Conservation (phyloP, 2,329 filamentous ascomycete species). For the Colletotrichum sojae region DNA sequence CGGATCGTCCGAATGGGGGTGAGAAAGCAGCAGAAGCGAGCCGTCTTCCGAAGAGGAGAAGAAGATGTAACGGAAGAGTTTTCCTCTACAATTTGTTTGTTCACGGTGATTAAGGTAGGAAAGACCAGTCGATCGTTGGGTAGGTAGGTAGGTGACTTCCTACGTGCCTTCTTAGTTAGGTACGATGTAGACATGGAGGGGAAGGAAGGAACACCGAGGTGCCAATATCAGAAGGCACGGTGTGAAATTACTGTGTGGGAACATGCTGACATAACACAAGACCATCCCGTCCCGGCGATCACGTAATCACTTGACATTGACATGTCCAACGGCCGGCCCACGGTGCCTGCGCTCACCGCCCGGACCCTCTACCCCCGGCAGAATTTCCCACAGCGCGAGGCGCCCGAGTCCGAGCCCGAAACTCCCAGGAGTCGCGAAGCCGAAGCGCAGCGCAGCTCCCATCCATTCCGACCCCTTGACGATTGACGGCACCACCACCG, state of each 20-base stretch:
- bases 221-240: too few relatives aligned
- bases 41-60: background rate
- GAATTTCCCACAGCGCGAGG: constrained; percentile 34
- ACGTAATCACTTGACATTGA: constrained; percentile 14
- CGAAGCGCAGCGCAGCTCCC: constrained; percentile 14
- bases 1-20: too few relatives aligned
- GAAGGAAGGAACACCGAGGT: too few relatives aligned
- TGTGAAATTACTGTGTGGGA: too few relatives aligned
- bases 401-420: constrained; percentile 25
- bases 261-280: background rate
- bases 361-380: constrained; percentile 31
- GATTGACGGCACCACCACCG: constrained; percentile 23
- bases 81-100: too few relatives aligned
- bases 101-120: background rate
- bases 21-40: background rate
- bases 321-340: background rate
- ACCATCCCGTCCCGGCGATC: background rate
- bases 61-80: background rate
- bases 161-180: too few relatives aligned
- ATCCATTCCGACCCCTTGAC: constrained; percentile 20
- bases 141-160: too few relatives aligned
- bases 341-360: constrained; percentile 27
- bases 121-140: background rate
- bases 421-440: constrained; percentile 23
- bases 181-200: too few relatives aligned